Percentiles rank a stretch among this genome's conserved stretches.
phyloP scores from a whole-genome alignment of 257 asterid genomes.

The Nicotiana undulata region DNA sequence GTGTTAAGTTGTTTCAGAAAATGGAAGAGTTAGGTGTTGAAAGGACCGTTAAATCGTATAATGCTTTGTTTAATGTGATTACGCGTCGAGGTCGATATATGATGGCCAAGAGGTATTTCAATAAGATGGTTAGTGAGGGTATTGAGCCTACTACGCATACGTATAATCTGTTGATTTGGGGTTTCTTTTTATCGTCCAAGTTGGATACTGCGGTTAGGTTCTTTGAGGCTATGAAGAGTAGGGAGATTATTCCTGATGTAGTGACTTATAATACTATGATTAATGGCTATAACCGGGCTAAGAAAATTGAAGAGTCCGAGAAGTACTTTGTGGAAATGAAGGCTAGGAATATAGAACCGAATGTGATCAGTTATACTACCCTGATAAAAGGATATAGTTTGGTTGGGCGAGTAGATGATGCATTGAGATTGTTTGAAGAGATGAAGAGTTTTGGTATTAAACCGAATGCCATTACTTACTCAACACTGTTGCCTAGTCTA shows the following conservation, averaged over 20 bases:
- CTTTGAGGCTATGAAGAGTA: constrained; percentile 82
- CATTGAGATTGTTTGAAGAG: constrained; percentile 67
- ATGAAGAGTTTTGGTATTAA: constrained; percentile 68
- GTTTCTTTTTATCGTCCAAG: constrained; percentile 62
- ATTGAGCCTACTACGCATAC: constrained; percentile 77
- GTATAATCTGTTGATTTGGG: constrained; percentile 75
- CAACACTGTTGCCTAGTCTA: constrained; percentile 75
- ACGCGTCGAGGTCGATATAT: constrained; percentile 65
- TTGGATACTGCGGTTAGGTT: constrained; percentile 62
- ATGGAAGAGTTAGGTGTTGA: constrained; percentile 76
- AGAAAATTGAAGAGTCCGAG: constrained; percentile 77
- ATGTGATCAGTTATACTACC: constrained; percentile 64
- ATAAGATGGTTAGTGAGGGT: constrained; percentile 74
- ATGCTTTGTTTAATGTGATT: constrained; percentile 69
- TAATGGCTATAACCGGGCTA: constrained; percentile 54
- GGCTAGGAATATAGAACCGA: constrained; percentile 66
- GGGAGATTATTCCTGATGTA: constrained; percentile 53
- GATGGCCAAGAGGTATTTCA: constrained; percentile 87
- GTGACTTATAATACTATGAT: constrained; percentile 82
- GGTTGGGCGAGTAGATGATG: constrained; percentile 62
- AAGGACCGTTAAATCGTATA: constrained; percentile 54
- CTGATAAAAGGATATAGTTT: constrained; percentile 77
- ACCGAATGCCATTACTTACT: constrained; percentile 70
- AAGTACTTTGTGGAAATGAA: constrained; percentile 82
- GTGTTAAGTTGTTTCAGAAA: constrained; percentile 71